Percentiles rank a stretch among this genome's conserved stretches.
Evolutionary conservation across 768 basidiomycete genomes (phyloP).

Genomic region (Phanerochaete carnosa): DNA sequence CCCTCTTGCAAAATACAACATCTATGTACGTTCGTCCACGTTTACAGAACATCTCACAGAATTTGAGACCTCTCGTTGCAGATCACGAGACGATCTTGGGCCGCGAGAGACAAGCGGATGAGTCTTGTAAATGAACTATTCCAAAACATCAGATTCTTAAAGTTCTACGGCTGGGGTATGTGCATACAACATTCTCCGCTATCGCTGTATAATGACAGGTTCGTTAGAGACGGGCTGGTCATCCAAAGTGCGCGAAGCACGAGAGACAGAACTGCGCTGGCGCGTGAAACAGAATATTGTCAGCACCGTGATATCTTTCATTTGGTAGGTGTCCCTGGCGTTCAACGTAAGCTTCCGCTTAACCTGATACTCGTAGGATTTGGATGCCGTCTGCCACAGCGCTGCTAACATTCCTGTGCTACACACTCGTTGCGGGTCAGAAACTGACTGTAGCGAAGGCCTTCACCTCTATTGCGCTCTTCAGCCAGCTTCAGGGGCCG

Average conservation of each 20-base stretch:
- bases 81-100: slow-evolving; percentile 57
- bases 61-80: slow-evolving; percentile 23
- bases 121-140: slow-evolving; percentile 72
- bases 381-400: slow-evolving; percentile 75
- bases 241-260: slow-evolving; percentile 31
- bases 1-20: slow-evolving; percentile 62
- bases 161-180: slow-evolving; percentile 76
- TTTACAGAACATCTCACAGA: neutral
- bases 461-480: slow-evolving; percentile 77
- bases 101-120: slow-evolving; percentile 67
- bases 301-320: slow-evolving; percentile 61
- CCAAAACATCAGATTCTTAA: slow-evolving; percentile 69
- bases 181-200: neutral
- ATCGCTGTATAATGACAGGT: neutral
- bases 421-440: slow-evolving; percentile 62
- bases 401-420: slow-evolving; percentile 59
- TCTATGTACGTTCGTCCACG: slow-evolving; percentile 42
- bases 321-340: slow-evolving; percentile 47
- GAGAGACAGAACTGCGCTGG: slow-evolving; percentile 66
- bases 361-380: slow-evolving; percentile 37
- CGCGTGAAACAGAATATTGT: slow-evolving; percentile 62
- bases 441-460: slow-evolving; percentile 75
- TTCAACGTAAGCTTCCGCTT: neutral
- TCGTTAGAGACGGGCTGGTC: slow-evolving; percentile 24
- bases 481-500: slow-evolving; percentile 65